phyloP scores from a whole-genome alignment of 768 basidiomycete species.

The Xerocomellus dryophilus region DNA sequence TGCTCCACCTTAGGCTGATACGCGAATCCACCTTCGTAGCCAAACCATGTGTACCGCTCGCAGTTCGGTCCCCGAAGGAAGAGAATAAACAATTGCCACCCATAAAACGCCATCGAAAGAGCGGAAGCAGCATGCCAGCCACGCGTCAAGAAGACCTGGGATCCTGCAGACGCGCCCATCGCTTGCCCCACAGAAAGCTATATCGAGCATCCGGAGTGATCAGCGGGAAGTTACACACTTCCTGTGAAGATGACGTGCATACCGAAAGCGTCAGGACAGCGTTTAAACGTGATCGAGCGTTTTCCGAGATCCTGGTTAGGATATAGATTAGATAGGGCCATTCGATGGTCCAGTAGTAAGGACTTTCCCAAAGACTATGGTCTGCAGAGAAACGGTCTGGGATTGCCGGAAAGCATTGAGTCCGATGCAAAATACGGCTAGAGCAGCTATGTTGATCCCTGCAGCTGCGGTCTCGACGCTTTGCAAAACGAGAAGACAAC shows the following conservation, averaged over 20 bases:
- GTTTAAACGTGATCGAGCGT: constrained; percentile 27
- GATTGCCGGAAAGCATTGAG: constrained; percentile 38
- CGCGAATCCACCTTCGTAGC: constrained; percentile 55
- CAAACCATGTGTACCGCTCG: constrained; percentile 47
- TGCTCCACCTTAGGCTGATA: not conserved
- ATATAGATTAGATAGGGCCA: not conserved
- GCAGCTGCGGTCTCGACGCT: constrained; percentile 37
- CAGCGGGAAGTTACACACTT: not conserved
- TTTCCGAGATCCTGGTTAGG: constrained; percentile 23
- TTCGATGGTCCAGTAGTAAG: not conserved
- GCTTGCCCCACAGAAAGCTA: constrained; percentile 38
- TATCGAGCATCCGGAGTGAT: too few species aligned
- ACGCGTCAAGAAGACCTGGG: constrained; percentile 36
- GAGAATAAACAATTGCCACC: constrained; percentile 34
- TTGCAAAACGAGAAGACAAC: constrained; percentile 27
- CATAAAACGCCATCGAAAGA: constrained; percentile 36
- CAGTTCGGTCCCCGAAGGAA: constrained; percentile 38
- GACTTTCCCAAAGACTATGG: constrained; percentile 22
- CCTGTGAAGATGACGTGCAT: not conserved
- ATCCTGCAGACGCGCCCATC: constrained; percentile 41
- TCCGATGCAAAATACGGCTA: constrained; percentile 38
- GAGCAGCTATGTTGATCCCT: constrained; percentile 35
- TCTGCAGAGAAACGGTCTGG: constrained; percentile 35
- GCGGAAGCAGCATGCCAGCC: constrained; percentile 38
- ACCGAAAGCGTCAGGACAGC: constrained; percentile 30